A percentile compares a stretch with the other conserved stretches of the same genome.
Evolutionary conservation across 495 filamentous ascomycete species (phyloP).

Genomic region (Penicillium silybi): DNA sequence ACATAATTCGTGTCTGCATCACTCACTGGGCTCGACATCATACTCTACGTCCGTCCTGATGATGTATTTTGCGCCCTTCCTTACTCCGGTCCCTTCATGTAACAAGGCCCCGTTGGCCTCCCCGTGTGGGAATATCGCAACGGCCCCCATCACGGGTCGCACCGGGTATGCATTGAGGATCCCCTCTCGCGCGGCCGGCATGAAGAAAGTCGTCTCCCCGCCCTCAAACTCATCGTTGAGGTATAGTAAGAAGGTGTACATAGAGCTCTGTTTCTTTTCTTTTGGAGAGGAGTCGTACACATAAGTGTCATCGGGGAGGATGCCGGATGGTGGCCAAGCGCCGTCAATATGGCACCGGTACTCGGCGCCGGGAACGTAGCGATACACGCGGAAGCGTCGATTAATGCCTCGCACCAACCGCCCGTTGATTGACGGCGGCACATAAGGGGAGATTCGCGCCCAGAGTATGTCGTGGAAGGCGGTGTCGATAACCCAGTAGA

Average conservation of each 20-base stretch:
- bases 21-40: slow-evolving; percentile 29
- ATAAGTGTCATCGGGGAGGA: slow-evolving; percentile 31
- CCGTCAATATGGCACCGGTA: slow-evolving; percentile 40
- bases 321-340: slow-evolving; percentile 38
- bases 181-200: slow-evolving; percentile 33
- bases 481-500: slow-evolving; percentile 39
- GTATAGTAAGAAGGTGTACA: slow-evolving; percentile 41
- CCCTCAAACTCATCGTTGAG: slow-evolving; percentile 42
- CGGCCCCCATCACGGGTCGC: slow-evolving; percentile 38
- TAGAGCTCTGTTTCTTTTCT: slow-evolving; percentile 34
- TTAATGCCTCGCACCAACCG: slow-evolving; percentile 33
- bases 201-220: slow-evolving; percentile 38
- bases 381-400: slow-evolving; percentile 37
- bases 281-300: slow-evolving; percentile 36
- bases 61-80: slow-evolving; percentile 40
- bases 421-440: slow-evolving; percentile 29
- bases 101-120: slow-evolving; percentile 37
- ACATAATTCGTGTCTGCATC: neutral
- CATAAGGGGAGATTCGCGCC: slow-evolving; percentile 29
- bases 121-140: slow-evolving; percentile 39
- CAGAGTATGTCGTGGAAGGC: slow-evolving; percentile 39
- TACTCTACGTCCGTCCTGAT: slow-evolving; percentile 40
- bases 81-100: slow-evolving; percentile 38
- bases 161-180: slow-evolving; percentile 37
- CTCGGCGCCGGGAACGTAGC: slow-evolving; percentile 38